A percentile compares a stretch with the other conserved stretches of the same genome.
Conservation (phyloP, 140 eudicot species). For the Cichorium intybus region DNA sequence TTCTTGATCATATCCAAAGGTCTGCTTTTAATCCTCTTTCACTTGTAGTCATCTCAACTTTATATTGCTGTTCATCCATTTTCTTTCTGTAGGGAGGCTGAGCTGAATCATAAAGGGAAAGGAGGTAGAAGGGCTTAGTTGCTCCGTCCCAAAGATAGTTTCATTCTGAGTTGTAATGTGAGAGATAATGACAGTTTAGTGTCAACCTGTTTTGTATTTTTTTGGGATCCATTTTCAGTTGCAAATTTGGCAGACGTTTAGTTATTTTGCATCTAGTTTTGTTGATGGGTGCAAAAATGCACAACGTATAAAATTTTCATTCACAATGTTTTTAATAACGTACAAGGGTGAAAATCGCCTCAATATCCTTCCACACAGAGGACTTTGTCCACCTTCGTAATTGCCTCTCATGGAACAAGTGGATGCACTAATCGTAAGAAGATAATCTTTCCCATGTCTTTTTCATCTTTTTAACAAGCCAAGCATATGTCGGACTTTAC, state of each 20-base stretch:
- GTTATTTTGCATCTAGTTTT: not conserved
- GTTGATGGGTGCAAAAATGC: not conserved
- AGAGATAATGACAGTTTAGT: too few species aligned
- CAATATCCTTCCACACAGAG: too few species aligned
- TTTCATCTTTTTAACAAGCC: too few species aligned
- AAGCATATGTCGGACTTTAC: too few species aligned
- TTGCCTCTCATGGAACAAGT: too few species aligned
- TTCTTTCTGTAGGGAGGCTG: not conserved
- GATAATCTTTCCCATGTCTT: too few species aligned
- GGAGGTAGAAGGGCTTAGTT: conserved; percentile 9
- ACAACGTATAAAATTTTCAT: too few species aligned
- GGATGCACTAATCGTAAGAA: too few species aligned
- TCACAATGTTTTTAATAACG: too few species aligned
- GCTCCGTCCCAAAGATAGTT: not conserved
- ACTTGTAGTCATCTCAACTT: not conserved
- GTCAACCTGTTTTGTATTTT: not conserved
- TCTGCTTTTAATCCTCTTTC: conserved; percentile 10
- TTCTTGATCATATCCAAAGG: conserved; percentile 79
- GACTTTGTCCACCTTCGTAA: too few species aligned
- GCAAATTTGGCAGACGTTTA: not conserved
- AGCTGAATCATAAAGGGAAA: conserved; percentile 3
- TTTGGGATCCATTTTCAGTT: not conserved
- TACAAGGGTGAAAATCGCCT: too few species aligned
- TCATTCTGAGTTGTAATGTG: not conserved
- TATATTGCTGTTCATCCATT: not conserved